Percentiles rank a stretch among this genome's conserved stretches.
Conservation (phyloP, 2,329 filamentous ascomycete genomes). For the Fusarium virguliforme region DNA sequence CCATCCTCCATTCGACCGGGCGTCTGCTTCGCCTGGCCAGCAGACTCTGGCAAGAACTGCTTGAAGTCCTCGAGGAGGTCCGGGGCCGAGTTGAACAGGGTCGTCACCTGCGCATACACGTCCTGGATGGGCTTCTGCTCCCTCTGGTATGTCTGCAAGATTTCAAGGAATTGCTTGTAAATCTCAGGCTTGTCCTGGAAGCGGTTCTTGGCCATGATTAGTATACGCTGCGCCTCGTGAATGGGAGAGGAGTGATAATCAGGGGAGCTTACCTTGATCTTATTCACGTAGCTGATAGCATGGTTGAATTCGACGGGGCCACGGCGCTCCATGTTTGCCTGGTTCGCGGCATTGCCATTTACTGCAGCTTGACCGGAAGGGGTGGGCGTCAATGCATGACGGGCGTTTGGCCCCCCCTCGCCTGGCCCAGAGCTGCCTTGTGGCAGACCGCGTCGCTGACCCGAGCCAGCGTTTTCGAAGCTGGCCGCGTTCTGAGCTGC, state of each 20-base stretch:
- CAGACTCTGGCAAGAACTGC: constrained; percentile 95
- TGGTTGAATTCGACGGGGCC: constrained; percentile 99
- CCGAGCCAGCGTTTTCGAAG: constrained; percentile 54
- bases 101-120: constrained; percentile 97
- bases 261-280: constrained; percentile 86
- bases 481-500: constrained; percentile 56
- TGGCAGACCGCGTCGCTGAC: constrained; percentile 54
- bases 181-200: constrained; percentile 98
- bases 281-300: constrained; percentile 99
- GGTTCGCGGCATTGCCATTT: constrained; percentile 73
- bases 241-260: not conserved
- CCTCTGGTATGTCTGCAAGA: constrained; percentile 96
- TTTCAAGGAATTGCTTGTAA: constrained; percentile 99
- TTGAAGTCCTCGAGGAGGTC: constrained; percentile 99
- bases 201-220: constrained; percentile 78
- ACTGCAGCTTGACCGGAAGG: constrained; percentile 71
- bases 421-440: constrained; percentile 55
- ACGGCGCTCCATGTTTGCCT: constrained; percentile 83
- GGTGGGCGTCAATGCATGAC: constrained; percentile 74
- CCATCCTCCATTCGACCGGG: constrained; percentile 73
- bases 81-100: constrained; percentile 91
- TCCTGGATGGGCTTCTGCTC: constrained; percentile 99
- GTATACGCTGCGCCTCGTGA: constrained; percentile 28
- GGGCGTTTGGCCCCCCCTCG: constrained; percentile 61
- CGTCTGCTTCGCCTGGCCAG: constrained; percentile 67